A percentile compares a stretch with the other conserved stretches of the same genome.
Evolutionary conservation across 1,284 basidiomycete genomes (phyloP).

Genomic region (Malassezia equina): DNA sequence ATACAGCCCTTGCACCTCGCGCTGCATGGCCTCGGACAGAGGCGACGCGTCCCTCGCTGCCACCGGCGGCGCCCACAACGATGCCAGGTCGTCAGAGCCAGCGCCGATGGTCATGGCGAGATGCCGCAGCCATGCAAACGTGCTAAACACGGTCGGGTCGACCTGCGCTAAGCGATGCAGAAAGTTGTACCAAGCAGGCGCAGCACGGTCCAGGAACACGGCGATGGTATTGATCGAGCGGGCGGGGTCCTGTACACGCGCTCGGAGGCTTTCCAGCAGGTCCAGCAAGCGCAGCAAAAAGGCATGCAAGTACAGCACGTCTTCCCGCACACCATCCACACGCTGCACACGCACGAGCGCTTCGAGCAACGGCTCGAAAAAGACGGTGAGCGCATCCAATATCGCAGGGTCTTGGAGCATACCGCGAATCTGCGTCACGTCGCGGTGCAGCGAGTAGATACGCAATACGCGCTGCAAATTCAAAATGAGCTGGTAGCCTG

Average conservation of each 20-base stretch:
- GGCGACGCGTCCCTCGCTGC: background rate
- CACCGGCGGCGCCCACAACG: slow-evolving; percentile 31
- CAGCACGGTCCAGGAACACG: slow-evolving; percentile 35
- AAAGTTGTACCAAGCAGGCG: slow-evolving; percentile 30
- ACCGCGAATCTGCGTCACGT: slow-evolving; percentile 39
- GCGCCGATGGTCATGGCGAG: slow-evolving; percentile 34
- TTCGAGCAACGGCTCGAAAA: slow-evolving; percentile 38
- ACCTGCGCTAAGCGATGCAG: slow-evolving; percentile 24
- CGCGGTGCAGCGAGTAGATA: slow-evolving; percentile 36
- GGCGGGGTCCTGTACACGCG: slow-evolving; percentile 37
- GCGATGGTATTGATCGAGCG: slow-evolving; percentile 35
- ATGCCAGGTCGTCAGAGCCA: slow-evolving; percentile 30
- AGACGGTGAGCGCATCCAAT: slow-evolving; percentile 23
- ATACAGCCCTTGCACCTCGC: slow-evolving; percentile 53
- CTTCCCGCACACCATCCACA: slow-evolving; percentile 26
- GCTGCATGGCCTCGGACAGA: slow-evolving; percentile 49
- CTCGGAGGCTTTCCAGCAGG: slow-evolving; percentile 33
- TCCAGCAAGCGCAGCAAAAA: slow-evolving; percentile 32
- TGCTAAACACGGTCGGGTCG: slow-evolving; percentile 30
- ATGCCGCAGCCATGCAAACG: slow-evolving; percentile 41
- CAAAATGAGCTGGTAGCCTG: slow-evolving; percentile 31
- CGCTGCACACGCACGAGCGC: slow-evolving; percentile 33
- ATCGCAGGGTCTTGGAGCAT: slow-evolving; percentile 36
- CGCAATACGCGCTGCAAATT: slow-evolving; percentile 36
- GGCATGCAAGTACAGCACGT: slow-evolving; percentile 22